Evolutionary conservation across 139 green algal genomes (phyloP).

Genomic region (Edaphochlamys debaryana): DNA sequence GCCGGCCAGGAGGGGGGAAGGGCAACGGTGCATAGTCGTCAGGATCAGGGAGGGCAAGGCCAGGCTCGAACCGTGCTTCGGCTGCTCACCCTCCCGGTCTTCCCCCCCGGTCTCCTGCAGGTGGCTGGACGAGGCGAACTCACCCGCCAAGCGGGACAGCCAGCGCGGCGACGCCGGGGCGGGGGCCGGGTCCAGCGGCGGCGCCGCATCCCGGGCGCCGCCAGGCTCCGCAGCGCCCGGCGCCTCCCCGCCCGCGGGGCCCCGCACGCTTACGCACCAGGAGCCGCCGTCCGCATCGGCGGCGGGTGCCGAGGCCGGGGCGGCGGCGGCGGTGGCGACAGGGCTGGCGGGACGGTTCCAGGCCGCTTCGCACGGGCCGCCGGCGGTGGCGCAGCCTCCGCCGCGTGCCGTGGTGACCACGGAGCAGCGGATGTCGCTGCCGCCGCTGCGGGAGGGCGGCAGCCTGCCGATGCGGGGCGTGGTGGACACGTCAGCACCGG

Average conservation of each 20-base stretch:
- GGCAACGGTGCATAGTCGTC: too few species aligned
- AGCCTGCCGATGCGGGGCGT: not conserved
- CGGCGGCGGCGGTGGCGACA: not conserved
- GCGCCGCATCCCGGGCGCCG: too few species aligned
- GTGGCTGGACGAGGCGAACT: slow-evolving; percentile 11
- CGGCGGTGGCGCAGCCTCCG: not conserved
- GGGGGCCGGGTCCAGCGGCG: too few species aligned
- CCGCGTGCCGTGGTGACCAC: not conserved
- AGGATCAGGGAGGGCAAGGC: too few species aligned
- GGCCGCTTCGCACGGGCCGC: not conserved
- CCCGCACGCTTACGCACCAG: not conserved
- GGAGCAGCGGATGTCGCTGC: slow-evolving; percentile 1
- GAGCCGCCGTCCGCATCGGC: not conserved
- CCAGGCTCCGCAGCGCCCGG: too few species aligned
- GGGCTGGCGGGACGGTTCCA: not conserved
- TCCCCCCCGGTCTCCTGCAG: not conserved
- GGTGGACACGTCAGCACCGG: too few species aligned
- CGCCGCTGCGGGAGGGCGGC: not conserved
- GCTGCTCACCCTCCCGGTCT: too few species aligned
- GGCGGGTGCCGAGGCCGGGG: not conserved
- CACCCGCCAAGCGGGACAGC: not conserved
- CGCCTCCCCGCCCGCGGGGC: too few species aligned
- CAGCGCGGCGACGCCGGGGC: not conserved
- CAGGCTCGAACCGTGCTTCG: too few species aligned
- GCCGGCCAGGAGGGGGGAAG: too few species aligned